Evolutionary conservation across 2,329 filamentous ascomycete species (phyloP).

Genomic region (Samsoniella hepiali): DNA sequence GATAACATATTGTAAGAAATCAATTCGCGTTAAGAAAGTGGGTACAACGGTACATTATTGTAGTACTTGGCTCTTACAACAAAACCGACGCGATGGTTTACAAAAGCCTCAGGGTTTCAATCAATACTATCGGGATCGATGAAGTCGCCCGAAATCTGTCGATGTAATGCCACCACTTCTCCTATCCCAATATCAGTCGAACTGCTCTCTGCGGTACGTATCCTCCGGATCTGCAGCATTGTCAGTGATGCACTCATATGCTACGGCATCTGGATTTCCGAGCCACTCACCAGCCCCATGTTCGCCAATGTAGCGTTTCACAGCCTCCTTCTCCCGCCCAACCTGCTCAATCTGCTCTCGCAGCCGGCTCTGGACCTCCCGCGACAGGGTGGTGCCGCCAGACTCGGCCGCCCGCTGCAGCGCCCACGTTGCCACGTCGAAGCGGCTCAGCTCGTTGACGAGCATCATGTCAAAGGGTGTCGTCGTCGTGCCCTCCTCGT

Average conservation of each 20-base stretch:
- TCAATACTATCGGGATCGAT: not conserved
- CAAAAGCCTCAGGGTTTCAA: not conserved
- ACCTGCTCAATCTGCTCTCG: not conserved
- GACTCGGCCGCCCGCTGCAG: constrained; percentile 43
- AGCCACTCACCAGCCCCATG: not conserved
- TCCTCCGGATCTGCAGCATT: constrained; percentile 1
- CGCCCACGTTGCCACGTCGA: constrained; percentile 55
- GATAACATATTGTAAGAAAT: no score
- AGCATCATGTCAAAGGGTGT: constrained; percentile 71
- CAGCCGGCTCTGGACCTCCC: not conserved
- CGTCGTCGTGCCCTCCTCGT: constrained; percentile 64
- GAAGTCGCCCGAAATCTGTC: not conserved
- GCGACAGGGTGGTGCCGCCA: not conserved
- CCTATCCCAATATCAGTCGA: not conserved
- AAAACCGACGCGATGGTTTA: no score
- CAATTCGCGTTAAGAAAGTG: no score
- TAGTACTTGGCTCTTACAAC: no score
- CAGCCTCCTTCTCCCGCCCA: not conserved
- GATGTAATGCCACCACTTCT: not conserved
- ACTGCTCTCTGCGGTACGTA: not conserved
- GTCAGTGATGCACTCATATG: not conserved
- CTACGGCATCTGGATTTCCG: no score
- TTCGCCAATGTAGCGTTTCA: not conserved
- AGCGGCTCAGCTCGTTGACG: constrained; percentile 57
- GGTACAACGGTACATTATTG: no score